phyloP scores from a whole-genome alignment of 345 rosid species.

The Draba incana region DNA sequence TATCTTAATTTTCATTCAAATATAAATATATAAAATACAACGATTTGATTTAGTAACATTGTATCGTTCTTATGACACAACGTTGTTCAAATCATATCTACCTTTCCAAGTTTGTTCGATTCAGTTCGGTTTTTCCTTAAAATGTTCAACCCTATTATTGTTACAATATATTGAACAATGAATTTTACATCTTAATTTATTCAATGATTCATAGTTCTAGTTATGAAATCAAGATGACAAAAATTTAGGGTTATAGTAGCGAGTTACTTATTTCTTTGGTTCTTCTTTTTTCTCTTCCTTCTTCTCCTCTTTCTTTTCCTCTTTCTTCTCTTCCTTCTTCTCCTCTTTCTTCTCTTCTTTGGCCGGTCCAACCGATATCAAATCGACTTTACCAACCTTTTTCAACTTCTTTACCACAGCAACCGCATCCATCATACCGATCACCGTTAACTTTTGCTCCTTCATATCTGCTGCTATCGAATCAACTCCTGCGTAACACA shows the following conservation, averaged over 20 bases:
- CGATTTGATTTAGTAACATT: no score
- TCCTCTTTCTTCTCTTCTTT: constrained; percentile 90
- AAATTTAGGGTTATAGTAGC: not conserved
- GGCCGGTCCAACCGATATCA: constrained; percentile 87
- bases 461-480: constrained; percentile 86
- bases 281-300: constrained; percentile 49
- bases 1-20: constrained; percentile 17
- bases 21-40: not conserved
- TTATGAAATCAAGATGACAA: constrained; percentile 15
- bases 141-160: no score
- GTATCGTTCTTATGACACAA: no score
- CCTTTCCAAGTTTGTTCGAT: no score
- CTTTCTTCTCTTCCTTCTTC: constrained; percentile 64
- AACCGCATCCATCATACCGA: constrained; percentile 84
- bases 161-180: not conserved
- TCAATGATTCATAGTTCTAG: not conserved
- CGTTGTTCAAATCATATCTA: no score
- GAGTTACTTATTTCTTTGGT: constrained; percentile 42
- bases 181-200: constrained; percentile 3
- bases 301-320: constrained; percentile 60
- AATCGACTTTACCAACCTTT: constrained; percentile 94
- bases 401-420: constrained; percentile 86
- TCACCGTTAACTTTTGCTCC: constrained; percentile 89
- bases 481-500: constrained; percentile 65
- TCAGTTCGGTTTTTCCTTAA: no score